Base-by-base conservation (phyloP, 352 stramenopile genomes). In the Globisporangium spinosum region DNA sequence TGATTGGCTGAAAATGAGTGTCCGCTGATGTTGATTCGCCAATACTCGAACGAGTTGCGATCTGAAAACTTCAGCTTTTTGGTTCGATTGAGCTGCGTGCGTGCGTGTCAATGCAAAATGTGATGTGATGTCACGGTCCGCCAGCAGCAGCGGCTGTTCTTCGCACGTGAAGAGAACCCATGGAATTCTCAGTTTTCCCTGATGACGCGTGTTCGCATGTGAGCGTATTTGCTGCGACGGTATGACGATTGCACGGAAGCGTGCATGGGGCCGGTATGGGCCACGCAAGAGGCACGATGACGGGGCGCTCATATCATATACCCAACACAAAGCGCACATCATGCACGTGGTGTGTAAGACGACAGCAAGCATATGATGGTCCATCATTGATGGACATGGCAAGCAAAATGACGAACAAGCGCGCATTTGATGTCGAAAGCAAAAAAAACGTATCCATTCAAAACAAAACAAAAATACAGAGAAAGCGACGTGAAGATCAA, bases 31-130 rank as follows among this genome's bases (percentile, higher is more conserved):
- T 12, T 65, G 60, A 65, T 65, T 65, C 43, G 60, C 20, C 49
- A 58, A 58, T 65, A 65, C 34, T 35, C 12, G n/a, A 58, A 47
- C n/a, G 56, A 29, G 22, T 27, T 47, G n/a, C 29, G 29, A 15
- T 65, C 45, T 23, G 8, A 47, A 49, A 49, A 65, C 27, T 65
- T 65, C 45, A 65, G 58, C 25, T 65, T 65, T 49, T 49, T 5
- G 15, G 40, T 32, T 32, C 29, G 29, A 32, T 47, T 47, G 38
- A 47, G 40, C 4, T 45, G 29, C 7, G 29, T 32, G 29, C 29
- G 29, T 29, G 60, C 27, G 29, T 38, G 45, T 58, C 25, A 45
- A 29, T 34, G 45, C 7, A 9, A 65, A 65, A 65, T 45, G 38
- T 43, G 35, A 17, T 32, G 25, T 51, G 35, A 38, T 55, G n/a